Evolutionary conservation across 106 monocot species (phyloP).

Genomic region (Dioscorea dumetorum): DNA sequence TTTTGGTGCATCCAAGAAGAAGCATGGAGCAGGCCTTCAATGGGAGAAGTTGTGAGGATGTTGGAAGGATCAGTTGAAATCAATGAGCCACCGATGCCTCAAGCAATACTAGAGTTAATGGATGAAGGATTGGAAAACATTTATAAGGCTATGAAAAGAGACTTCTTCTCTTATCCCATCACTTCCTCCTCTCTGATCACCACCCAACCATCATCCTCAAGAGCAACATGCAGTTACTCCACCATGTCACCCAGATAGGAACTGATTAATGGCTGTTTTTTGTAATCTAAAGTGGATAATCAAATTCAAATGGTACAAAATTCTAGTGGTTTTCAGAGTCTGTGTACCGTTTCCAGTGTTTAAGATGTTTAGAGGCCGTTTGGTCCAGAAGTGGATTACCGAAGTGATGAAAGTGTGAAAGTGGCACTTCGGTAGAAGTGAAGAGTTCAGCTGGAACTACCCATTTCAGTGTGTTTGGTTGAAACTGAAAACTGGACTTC

Average conservation of each 20-base stretch:
- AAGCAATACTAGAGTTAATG: conserved; percentile 24
- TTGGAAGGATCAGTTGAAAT: conserved; percentile 50
- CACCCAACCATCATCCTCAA: conserved; percentile 11
- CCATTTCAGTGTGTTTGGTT: no score
- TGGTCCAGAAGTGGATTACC: no score
- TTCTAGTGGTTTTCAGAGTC: no score
- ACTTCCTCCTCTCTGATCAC: conserved; percentile 16
- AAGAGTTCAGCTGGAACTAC: no score
- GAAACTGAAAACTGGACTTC: no score
- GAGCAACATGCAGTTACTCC: conserved; percentile 30
- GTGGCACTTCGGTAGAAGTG: no score
- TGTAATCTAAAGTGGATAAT: no score
- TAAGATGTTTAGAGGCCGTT: no score
- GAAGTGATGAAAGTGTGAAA: no score
- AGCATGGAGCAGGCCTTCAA: conserved; percentile 38
- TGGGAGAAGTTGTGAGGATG: conserved; percentile 54
- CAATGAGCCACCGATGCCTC: conserved; percentile 40
- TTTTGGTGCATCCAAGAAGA: conserved; percentile 81
- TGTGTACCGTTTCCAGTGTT: no score
- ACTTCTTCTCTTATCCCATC: background rate
- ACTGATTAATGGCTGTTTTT: background rate
- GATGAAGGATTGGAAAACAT: conserved; percentile 33
- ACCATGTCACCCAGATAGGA: conserved; percentile 32
- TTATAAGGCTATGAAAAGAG: conserved; percentile 30
- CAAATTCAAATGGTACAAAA: no score